phyloP scores from a whole-genome alignment of 306 rosid genomes.

The Hippophae gyantsensis region DNA sequence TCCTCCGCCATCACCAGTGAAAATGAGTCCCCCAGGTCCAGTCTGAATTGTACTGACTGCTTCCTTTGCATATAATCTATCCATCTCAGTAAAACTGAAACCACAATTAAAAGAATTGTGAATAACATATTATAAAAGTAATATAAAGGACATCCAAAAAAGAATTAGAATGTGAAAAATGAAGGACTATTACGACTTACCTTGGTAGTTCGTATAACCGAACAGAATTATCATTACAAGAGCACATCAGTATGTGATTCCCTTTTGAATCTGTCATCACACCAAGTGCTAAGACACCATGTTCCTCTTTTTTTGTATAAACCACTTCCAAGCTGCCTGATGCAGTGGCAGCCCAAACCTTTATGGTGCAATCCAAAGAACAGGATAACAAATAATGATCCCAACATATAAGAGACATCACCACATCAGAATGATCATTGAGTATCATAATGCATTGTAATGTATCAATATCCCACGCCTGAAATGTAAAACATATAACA shows the following conservation, averaged over 20 bases:
- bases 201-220: constrained; percentile 35
- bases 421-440: constrained; percentile 24
- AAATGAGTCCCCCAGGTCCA: constrained; percentile 32
- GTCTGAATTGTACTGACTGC: constrained; percentile 14
- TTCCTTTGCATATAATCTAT: constrained; percentile 25
- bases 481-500: not conserved
- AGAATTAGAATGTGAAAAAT: not conserved
- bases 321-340: no score
- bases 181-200: constrained; percentile 19
- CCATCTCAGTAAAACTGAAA: constrained; percentile 31
- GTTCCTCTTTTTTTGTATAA: not conserved
- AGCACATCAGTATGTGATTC: constrained; percentile 29
- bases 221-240: constrained; percentile 30
- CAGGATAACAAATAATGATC: constrained; percentile 16
- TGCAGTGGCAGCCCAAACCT: no score
- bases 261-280: constrained; percentile 24
- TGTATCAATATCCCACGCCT: constrained; percentile 41
- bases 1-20: constrained; percentile 10
- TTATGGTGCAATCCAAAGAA: no score
- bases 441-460: constrained; percentile 33
- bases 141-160: not conserved
- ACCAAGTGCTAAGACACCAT: constrained; percentile 31
- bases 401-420: constrained; percentile 45
- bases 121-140: not conserved
- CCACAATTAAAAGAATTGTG: not conserved